These are phyloP conservation scores for Raphanus hybrid DNA, from an alignment of 441 rosid genomes.

Conservation along the genomic window DNA sequence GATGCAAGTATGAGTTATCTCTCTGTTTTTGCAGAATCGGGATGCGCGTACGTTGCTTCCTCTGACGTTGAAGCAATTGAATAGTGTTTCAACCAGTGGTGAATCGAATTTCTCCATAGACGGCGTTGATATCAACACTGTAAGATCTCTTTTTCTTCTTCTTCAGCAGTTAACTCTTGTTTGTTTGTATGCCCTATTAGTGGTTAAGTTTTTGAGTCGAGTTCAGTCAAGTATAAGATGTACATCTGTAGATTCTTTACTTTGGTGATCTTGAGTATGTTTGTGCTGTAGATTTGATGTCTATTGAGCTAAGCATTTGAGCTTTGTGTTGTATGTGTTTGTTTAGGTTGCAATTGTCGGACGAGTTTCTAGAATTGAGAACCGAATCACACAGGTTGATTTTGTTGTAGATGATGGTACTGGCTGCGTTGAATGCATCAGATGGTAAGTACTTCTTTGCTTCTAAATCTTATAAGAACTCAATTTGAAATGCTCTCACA, in stretches of 20 bases:
- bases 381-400: constrained; percentile 72
- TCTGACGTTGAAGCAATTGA: constrained; percentile 80
- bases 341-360: constrained; percentile 77
- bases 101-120: constrained; percentile 71
- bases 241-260: not conserved
- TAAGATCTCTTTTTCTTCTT: constrained; percentile 34
- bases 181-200: not conserved
- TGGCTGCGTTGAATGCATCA: constrained; percentile 80
- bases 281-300: constrained; percentile 4
- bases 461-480: not conserved
- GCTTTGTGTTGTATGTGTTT: constrained; percentile 28
- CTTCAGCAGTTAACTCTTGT: not conserved
- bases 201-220: constrained; percentile 1
- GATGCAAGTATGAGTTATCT: constrained; percentile 1
- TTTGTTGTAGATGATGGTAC: constrained; percentile 89
- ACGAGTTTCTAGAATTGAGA: constrained; percentile 72
- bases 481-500: not conserved
- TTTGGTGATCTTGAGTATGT: not conserved
- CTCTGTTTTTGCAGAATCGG: constrained; percentile 60
- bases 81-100: constrained; percentile 60
- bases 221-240: not conserved
- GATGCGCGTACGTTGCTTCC: constrained; percentile 80
- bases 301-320: not conserved
- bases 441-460: constrained; percentile 65
- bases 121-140: constrained; percentile 81